Base-by-base conservation (phyloP, 2,329 filamentous ascomycete species). In the Neofusicoccum ribis region DNA sequence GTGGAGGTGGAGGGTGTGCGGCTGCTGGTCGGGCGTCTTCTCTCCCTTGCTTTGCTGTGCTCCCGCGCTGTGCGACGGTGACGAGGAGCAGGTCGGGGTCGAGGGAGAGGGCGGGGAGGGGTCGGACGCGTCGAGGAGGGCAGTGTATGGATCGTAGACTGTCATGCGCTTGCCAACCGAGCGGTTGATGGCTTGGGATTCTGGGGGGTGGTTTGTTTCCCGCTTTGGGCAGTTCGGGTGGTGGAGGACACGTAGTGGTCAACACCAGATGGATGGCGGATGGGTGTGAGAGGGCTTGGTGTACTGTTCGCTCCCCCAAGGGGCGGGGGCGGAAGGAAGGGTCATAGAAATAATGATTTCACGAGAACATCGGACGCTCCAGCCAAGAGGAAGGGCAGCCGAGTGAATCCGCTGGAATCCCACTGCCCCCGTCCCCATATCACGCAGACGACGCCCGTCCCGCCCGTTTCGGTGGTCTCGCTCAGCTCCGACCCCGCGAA, bases 121-220 rank as follows among this genome's bases (percentile, higher is more conserved):
- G 34, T 27, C 36, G 41, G 56, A 47, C 56, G 56, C 56, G 56
- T 37, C 54, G 36, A 60, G 23, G 46, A 43, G 44, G 12, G 54
- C 63, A 5, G 52, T 51, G 47, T 65, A 65, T 34, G 63, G 63
- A 39, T 65, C 63, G 63, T 60, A 65, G 52, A 34, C 15, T 20
- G 63, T 50, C 63, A 65, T 65, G 36, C 54, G 54, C 27, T 61
- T 41, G 47, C 12, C 17, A 43, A 11, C 5, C 20, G 27, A 27
- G 6, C n/a, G 31, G 27, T 17, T 20, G 41, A 6, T 59, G 27
- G 5, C n/a, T 20, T 5, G 15, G 34, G 20, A 20, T 14, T n/a
- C 17, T 50, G 34, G 47, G 9, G 2, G 9, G 23, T 5, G 5
- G 27, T 5, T 31, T 31, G 27, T 31, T 46, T 46, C 17, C 56